phyloP scores from a whole-genome alignment of 73 alveolate genomes.

The Durusdinium trenchii region DNA sequence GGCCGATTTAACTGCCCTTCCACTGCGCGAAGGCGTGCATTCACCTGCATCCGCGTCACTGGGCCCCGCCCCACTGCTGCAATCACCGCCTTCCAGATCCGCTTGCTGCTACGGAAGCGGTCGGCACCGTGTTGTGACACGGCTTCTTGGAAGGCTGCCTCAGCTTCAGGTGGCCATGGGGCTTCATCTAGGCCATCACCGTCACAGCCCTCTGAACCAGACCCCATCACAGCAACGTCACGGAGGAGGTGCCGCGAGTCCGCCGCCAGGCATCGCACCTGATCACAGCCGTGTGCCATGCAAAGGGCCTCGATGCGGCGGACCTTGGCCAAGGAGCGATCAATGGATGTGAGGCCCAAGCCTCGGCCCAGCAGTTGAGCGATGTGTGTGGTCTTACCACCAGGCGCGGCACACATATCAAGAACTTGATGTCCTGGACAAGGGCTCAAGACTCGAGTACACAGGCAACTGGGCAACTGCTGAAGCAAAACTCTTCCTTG shows the following conservation, averaged over 20 bases:
- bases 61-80: conserved; percentile 73
- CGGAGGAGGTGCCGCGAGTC: conserved; percentile 56
- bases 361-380: conserved; percentile 29
- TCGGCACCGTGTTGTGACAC: conserved; percentile 72
- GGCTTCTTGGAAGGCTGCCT: conserved; percentile 31
- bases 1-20: background rate
- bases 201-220: background rate
- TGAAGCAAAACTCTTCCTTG: conserved; percentile 65
- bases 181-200: background rate
- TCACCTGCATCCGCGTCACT: conserved; percentile 65
- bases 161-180: conserved; percentile 84
- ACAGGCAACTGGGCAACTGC: conserved; percentile 72
- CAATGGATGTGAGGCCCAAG: conserved; percentile 39
- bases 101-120: conserved; percentile 85
- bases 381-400: conserved; percentile 64
- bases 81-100: conserved; percentile 70
- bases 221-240: background rate
- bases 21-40: background rate
- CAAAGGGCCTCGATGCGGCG: conserved; percentile 76
- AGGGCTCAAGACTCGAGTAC: conserved; percentile 52
- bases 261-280: conserved; percentile 76
- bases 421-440: conserved; percentile 15
- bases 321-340: conserved; percentile 46
- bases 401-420: conserved; percentile 83
- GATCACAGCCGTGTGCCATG: conserved; percentile 35